Percentiles rank a stretch among this genome's conserved stretches.
phyloP scores from a whole-genome alignment of 176 grass and related monocot species.

The Oryza meyeriana region DNA sequence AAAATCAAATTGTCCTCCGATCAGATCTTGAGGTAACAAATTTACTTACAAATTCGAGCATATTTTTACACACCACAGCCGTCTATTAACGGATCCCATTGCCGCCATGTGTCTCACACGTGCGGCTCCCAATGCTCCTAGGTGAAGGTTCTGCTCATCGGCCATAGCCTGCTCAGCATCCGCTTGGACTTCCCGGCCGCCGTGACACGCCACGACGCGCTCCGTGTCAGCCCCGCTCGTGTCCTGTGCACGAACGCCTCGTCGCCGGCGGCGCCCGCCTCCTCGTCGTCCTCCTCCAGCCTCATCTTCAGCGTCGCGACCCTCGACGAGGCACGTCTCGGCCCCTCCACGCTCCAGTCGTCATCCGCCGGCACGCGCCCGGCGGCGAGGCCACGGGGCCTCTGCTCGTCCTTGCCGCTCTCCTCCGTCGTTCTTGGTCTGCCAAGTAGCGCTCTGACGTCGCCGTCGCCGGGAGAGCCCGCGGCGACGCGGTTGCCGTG shows the following conservation, averaged over 20 bases:
- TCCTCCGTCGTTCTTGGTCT: conserved; percentile 27
- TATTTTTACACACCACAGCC: not conserved
- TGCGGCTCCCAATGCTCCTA: conserved; percentile 21
- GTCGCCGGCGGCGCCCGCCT: conserved; percentile 28
- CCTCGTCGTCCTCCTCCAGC: conserved; percentile 50
- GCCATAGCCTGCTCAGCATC: conserved; percentile 60
- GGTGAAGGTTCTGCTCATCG: conserved; percentile 42
- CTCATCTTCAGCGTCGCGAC: conserved; percentile 61
- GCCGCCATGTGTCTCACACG: not conserved
- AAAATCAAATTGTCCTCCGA: too few species aligned
- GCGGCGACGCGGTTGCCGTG: conserved; percentile 23
- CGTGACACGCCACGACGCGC: conserved; percentile 53
- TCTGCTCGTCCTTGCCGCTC: not conserved
- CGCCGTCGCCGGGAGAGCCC: conserved; percentile 21
- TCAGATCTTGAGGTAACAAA: not conserved
- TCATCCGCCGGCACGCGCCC: not conserved
- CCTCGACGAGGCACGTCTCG: conserved; percentile 45
- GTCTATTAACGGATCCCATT: not conserved
- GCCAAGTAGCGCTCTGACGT: conserved; percentile 39
- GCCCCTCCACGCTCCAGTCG: conserved; percentile 41
- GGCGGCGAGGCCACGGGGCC: not conserved
- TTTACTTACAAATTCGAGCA: not conserved
- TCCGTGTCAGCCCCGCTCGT: conserved; percentile 39
- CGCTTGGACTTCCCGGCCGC: conserved; percentile 39
- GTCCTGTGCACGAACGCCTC: conserved; percentile 55